Evolutionary conservation across 1,284 basidiomycete species (phyloP).

Genomic region (Marasmius fiardii): DNA sequence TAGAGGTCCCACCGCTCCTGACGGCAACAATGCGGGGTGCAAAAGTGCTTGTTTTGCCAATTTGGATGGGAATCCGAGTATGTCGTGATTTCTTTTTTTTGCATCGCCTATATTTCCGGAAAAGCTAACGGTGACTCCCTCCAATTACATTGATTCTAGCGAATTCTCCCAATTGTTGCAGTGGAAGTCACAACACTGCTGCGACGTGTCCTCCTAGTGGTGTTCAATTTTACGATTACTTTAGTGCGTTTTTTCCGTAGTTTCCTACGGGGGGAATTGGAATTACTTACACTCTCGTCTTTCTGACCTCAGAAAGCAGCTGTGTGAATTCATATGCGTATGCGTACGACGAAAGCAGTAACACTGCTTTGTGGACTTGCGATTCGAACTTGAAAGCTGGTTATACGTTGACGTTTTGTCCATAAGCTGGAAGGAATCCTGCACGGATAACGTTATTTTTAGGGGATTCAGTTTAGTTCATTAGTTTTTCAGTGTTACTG

Average conservation of each 20-base stretch:
- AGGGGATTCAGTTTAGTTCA: no score
- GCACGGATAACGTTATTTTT: no score
- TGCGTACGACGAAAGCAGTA: slow-evolving; percentile 25
- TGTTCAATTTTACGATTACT: slow-evolving; percentile 48
- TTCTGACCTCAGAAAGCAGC: slow-evolving; percentile 31
- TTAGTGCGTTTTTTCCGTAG: slow-evolving; percentile 31
- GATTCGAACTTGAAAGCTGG: slow-evolving; percentile 11
- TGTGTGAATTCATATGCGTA: slow-evolving; percentile 33
- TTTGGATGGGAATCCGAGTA: slow-evolving; percentile 38
- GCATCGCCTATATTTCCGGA: no score
- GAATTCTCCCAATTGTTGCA: slow-evolving; percentile 54
- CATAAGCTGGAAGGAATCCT: no score
- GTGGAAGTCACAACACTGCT: slow-evolving; percentile 42
- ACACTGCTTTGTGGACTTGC: slow-evolving; percentile 23
- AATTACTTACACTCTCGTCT: not conserved
- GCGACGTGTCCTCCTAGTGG: slow-evolving; percentile 49
- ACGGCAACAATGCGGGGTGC: slow-evolving; percentile 52
- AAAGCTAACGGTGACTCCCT: not conserved
- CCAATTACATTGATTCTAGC: not conserved
- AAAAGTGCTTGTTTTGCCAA: slow-evolving; percentile 54
- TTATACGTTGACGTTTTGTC: slow-evolving; percentile 28
- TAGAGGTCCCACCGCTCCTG: slow-evolving; percentile 43
- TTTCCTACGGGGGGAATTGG: not conserved
- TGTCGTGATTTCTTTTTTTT: not conserved
- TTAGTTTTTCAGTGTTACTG: no score